Evolutionary conservation across 2,329 filamentous ascomycete species (phyloP), one percentile per base, ranked within the genome.

Genomic region (Akanthomyces dipterigenus): DNA sequence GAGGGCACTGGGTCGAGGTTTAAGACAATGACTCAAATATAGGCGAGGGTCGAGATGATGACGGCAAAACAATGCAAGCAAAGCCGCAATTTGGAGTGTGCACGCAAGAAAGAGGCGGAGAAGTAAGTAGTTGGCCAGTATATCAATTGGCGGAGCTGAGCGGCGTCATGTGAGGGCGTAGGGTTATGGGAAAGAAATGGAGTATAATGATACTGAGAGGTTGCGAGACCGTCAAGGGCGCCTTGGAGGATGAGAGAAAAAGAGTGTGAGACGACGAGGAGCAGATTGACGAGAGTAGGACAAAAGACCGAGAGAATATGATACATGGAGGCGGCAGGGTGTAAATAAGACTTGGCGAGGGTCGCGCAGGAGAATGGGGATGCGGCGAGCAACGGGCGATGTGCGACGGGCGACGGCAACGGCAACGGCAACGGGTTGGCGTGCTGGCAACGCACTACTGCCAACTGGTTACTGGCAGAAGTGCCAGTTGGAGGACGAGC

Each of bases 11-110:
- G 55, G 46, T 31, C 56, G 34, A 24, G 36, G 24, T 59, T 43
- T 38, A 54, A 60, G 57, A 60, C 57, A 60, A 40, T 60, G 57
- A 60, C 57, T 60, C 57, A 54, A 45, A 60, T 45, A 42, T 59
- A 59, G 56, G 56, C 56, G 57, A 60, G 49, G 48, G 57, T 38
- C 40, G 40, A 60, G 31, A 20, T 18, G 28, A 60, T 40, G 55
- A 38, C 43, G 45, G 45, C 55, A 57, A 38, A 49, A 49, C 43
- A 57, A 57, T 48, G 55, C 28, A 7, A 28, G 12, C n/a, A 12
- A 46, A 18, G 40, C 28, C 40, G 31, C 43, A 49, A 49, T 28
- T 57, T 38, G 55, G 26, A 55, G 53, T 24, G 40, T 26, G 14
- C n/a, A 45, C 22, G 53, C 24, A 43, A 38, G 54, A 26, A 38